phyloP scores from a whole-genome alignment of 345 rosid species.

The Cardamine resedifolia region DNA sequence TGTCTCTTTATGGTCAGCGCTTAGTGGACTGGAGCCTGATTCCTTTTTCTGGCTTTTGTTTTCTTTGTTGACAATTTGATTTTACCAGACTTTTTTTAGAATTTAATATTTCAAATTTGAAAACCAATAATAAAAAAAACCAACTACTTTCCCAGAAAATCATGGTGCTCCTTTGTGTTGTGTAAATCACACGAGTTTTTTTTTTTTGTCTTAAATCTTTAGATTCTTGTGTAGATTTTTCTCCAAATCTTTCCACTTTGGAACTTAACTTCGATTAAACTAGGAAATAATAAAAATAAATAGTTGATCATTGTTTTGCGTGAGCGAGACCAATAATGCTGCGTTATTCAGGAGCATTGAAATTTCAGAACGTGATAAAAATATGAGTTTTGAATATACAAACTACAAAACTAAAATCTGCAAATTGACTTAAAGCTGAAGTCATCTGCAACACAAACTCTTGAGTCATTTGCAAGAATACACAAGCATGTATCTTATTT shows the following conservation, averaged over 20 bases:
- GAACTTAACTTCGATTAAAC: neutral
- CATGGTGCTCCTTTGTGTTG: slow-evolving; percentile 26
- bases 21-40: slow-evolving; percentile 41
- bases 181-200: slow-evolving; percentile 19
- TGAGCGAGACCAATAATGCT: slow-evolving; percentile 13
- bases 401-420: slow-evolving; percentile 15
- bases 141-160: slow-evolving; percentile 30
- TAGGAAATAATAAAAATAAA: neutral
- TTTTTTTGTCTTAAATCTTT: slow-evolving; percentile 25
- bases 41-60: slow-evolving; percentile 26
- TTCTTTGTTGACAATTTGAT: slow-evolving; percentile 16
- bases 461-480: neutral
- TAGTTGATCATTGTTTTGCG: neutral
- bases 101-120: slow-evolving; percentile 29
- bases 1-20: slow-evolving; percentile 38
- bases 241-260: neutral
- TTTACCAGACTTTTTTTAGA: neutral
- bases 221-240: slow-evolving; percentile 21
- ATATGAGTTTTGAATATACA: neutral
- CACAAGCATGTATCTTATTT: neutral
- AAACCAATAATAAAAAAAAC: slow-evolving; percentile 7
- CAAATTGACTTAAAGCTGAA: slow-evolving; percentile 3
- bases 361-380: neutral
- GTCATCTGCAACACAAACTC: slow-evolving; percentile 4
- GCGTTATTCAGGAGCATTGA: neutral